Evolutionary conservation across 768 basidiomycete genomes (phyloP), one percentile per base, ranked within the genome.

Genomic region (Lactarius sp.): DNA sequence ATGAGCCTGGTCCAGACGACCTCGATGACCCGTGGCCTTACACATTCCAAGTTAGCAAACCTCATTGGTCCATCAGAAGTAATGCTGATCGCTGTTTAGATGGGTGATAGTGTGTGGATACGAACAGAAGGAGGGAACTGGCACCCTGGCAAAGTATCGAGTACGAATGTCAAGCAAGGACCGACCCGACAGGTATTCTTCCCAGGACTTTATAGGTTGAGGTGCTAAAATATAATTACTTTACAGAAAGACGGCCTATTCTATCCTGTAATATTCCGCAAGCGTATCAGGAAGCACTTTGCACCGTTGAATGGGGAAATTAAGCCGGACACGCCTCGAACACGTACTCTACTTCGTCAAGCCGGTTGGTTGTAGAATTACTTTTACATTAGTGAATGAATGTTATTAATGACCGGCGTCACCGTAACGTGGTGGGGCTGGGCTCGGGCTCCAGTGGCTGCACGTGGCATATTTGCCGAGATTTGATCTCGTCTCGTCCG

Each of bases 261-360:
- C 33, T 68, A 67, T 42, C 57, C 57, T 18, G 68, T 68, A 20
- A 61, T 64, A 50, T 68, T 68, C 39, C 42, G 59, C 14, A 60
- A 53, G 34, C 57, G 55, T 36, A 55, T 69, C 4, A 62, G 65
- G 27, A 66, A 66, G 33, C 37, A 59, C 34, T 70, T 73, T 41
- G 69, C 72, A 16, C 71, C 72, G 4, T 56, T 72, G 57, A 66
- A 72, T 42, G 74, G 74, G 34, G 71, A 67, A 54, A 70, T 75
- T 58, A 72, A 69, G 58, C 74, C 70, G 3, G 72, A 74, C 46
- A 73, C 73, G 20, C 60, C 65, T 18, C 61, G 60, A 49, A 66
- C 71, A 10, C 71, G 73, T 49, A 61, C 50, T 22, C 61, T 71
- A 42, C 64, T 73, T 41, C 66, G 56, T 16, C 37, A 53, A 27